Percentiles rank a stretch among this genome's conserved stretches.
Evolutionary conservation across 352 stramenopile genomes (phyloP).

Genomic region (Elongisporangium senticosum): DNA sequence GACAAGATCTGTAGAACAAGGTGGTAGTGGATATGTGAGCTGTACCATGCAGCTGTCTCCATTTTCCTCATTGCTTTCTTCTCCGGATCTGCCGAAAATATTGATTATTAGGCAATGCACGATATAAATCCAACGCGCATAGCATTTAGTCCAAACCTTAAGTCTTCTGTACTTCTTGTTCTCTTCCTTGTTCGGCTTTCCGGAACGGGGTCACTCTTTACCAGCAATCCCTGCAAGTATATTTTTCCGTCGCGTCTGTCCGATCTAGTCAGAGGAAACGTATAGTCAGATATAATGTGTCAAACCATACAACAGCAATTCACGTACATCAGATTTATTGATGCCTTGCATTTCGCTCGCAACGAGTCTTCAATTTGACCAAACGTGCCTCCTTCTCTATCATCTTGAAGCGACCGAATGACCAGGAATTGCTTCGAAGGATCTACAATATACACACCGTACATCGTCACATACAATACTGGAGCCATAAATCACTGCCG

Average conservation of each 20-base stretch:
- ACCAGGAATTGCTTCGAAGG: constrained; percentile 26
- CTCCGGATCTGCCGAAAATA: background rate
- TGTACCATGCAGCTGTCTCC: constrained; percentile 9
- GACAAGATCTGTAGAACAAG: constrained; percentile 66
- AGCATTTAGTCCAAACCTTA: background rate
- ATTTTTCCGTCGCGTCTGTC: constrained; percentile 22
- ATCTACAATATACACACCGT: constrained; percentile 13
- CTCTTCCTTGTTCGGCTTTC: constrained; percentile 4
- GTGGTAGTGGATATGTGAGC: constrained; percentile 69
- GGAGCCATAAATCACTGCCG: background rate
- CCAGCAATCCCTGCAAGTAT: constrained; percentile 16
- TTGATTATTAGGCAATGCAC: background rate
- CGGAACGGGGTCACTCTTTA: constrained; percentile 17
- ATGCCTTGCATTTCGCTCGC: constrained; percentile 1
- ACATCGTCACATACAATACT: background rate
- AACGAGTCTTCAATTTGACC: constrained; percentile 15
- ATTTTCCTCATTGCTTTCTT: constrained; percentile 6
- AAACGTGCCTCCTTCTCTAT: constrained; percentile 13
- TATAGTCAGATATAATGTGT: background rate
- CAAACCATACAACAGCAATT: background rate
- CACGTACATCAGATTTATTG: constrained; percentile 14
- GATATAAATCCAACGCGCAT: background rate
- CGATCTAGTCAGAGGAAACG: constrained; percentile 8
- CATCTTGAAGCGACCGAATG: constrained; percentile 22
- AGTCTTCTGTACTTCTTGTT: background rate